phyloP scores from a whole-genome alignment of 371 early-diverging fungal genomes.

The Mortierella sp. region DNA sequence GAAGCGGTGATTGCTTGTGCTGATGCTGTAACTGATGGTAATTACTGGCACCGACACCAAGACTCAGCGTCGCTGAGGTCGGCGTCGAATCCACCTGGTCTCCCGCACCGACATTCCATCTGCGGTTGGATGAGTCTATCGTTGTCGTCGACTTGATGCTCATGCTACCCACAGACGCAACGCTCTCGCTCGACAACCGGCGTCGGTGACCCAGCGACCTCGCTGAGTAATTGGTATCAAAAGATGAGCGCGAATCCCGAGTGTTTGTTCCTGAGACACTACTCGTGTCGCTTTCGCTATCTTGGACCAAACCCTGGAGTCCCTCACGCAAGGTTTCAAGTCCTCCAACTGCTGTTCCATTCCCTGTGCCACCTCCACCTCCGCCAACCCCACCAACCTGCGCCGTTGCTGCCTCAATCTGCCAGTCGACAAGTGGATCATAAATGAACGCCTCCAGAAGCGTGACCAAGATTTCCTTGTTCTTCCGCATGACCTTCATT shows the following conservation, averaged over 20 bases:
- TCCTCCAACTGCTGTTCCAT: slow-evolving; percentile 5
- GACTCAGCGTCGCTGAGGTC: background rate
- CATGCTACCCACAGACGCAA: slow-evolving; percentile 25
- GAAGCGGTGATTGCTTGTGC: slow-evolving; percentile 1
- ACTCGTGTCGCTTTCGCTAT: slow-evolving; percentile 18
- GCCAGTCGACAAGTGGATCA: slow-evolving; percentile 88
- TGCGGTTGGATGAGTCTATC: slow-evolving; percentile 8
- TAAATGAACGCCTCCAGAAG: slow-evolving; percentile 94
- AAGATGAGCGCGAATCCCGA: slow-evolving; percentile 9
- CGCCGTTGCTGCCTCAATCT: slow-evolving; percentile 55
- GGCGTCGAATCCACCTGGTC: slow-evolving; percentile 17
- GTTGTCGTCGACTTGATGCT: slow-evolving; percentile 32
- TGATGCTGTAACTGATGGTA: slow-evolving; percentile 3
- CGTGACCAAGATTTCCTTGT: slow-evolving; percentile 84
- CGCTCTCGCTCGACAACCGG: slow-evolving; percentile 30
- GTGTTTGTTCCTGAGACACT: slow-evolving; percentile 2
- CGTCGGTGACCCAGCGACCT: slow-evolving; percentile 12
- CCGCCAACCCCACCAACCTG: too few species aligned
- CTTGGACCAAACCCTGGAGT: slow-evolving; percentile 2
- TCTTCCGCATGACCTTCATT: slow-evolving; percentile 79
- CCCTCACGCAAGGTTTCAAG: slow-evolving; percentile 6
- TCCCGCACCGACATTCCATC: slow-evolving; percentile 12
- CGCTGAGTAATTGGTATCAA: slow-evolving; percentile 10
- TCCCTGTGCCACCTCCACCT: slow-evolving; percentile 13
- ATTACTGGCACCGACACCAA: slow-evolving; percentile 4